phyloP scores from a whole-genome alignment of 1,284 basidiomycete genomes.

The Sphaerobolus stellatus region DNA sequence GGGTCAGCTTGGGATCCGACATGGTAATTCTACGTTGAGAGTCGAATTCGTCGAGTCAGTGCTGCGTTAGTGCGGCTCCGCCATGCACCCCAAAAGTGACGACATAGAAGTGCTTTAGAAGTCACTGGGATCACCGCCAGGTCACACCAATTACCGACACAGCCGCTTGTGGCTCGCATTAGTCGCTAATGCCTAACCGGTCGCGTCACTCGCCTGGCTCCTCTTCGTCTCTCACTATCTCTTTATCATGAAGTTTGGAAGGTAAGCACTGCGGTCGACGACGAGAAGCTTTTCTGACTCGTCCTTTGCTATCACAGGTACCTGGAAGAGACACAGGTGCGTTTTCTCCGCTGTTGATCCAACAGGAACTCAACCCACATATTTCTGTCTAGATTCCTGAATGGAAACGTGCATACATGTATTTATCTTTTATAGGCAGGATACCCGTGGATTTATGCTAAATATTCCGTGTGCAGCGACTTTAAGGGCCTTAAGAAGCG shows the following conservation, averaged over 20 bases:
- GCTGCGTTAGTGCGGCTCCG: background rate
- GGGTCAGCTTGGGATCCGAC: constrained; percentile 30
- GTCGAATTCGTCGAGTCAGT: background rate
- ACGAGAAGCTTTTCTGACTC: background rate
- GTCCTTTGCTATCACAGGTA: constrained; percentile 41
- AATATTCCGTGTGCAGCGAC: constrained; percentile 46
- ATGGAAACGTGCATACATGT: constrained; percentile 82
- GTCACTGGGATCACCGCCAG: too few relatives aligned
- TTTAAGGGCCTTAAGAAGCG: constrained; percentile 71
- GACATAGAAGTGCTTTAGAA: too few relatives aligned
- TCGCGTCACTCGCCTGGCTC: background rate
- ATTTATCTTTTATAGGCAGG: background rate
- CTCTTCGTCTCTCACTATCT: background rate
- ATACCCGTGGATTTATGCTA: constrained; percentile 11
- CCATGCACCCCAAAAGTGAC: too few relatives aligned
- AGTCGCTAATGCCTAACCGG: background rate
- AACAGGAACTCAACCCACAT: background rate
- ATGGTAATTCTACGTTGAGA: background rate
- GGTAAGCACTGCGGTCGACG: constrained; percentile 33
- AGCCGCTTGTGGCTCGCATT: background rate
- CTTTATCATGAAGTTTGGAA: constrained; percentile 53
- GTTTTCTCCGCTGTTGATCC: constrained; percentile 14
- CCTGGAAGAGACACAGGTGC: constrained; percentile 67
- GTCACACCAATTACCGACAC: too few relatives aligned
- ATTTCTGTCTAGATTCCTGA: constrained; percentile 57